Evolutionary conservation across 2,329 filamentous ascomycete genomes (phyloP).

Genomic region (Coniochaeta pulveracea): DNA sequence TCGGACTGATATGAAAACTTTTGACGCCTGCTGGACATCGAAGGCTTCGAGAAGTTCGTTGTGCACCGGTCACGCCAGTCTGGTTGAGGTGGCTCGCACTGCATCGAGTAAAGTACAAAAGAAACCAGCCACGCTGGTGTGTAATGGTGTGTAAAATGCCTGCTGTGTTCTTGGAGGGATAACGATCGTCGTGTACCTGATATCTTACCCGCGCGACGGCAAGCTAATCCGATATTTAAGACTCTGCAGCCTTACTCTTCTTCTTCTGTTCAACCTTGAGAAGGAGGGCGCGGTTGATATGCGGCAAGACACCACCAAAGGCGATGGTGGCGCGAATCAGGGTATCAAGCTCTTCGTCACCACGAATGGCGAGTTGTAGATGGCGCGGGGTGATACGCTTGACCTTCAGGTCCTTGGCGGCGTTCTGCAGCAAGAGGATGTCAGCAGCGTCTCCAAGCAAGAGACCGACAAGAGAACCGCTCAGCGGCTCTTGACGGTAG

Average conservation of each 20-base stretch:
- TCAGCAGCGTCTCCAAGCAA: not conserved
- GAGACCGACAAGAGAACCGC: too few relatives aligned
- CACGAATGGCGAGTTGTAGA: slow-evolving; percentile 93
- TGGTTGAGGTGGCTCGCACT: too few relatives aligned
- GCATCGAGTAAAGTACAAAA: too few relatives aligned
- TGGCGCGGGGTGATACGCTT: slow-evolving; percentile 99
- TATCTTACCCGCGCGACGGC: slow-evolving; percentile 3
- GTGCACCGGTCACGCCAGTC: too few relatives aligned
- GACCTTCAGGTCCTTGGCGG: slow-evolving; percentile 98
- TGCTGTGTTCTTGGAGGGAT: too few relatives aligned
- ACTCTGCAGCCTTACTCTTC: slow-evolving; percentile 24
- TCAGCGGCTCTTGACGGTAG: too few relatives aligned
- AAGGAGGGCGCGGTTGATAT: slow-evolving; percentile 95
- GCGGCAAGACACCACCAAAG: slow-evolving; percentile 93
- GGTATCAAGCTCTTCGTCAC: slow-evolving; percentile 96
- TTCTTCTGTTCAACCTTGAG: slow-evolving; percentile 30
- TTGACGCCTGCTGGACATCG: too few relatives aligned
- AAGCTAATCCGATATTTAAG: slow-evolving; percentile 13
- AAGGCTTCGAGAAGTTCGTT: too few relatives aligned
- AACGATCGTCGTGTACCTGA: too few relatives aligned
- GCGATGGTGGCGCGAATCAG: slow-evolving; percentile 96
- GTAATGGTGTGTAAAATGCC: too few relatives aligned
- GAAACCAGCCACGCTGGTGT: too few relatives aligned
- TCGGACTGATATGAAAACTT: too few relatives aligned
- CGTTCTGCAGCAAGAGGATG: slow-evolving; percentile 48